Evolutionary conservation across 2,329 filamentous ascomycete species (phyloP), one percentile per base, ranked within the genome.

Genomic region (Coniella lustricola): DNA sequence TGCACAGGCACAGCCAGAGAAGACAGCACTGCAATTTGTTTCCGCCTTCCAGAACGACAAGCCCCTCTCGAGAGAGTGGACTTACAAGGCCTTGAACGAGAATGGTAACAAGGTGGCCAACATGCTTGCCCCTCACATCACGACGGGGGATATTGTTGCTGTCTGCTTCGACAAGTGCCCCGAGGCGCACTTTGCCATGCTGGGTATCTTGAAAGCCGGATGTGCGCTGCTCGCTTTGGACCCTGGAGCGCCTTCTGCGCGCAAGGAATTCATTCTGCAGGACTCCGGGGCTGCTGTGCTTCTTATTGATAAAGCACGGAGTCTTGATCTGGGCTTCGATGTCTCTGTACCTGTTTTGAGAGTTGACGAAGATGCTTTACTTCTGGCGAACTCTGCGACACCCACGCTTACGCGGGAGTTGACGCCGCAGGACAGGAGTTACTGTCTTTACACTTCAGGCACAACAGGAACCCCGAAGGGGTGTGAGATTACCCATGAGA

Each of bases 401-500:
- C 38, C 54, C 62, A 16, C 65, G 64, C 4, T 52, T 50, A 13
- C 60, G 70, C 25, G 56, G 50, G n/a, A 61, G 63, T 13, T 31
- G 55, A n/a, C 60, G 72, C 64, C 77, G 4, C 69, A 76, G 18
- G 77, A 83, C 55, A 80, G 81, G 0, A 89, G 84, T 56, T 95
- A 94, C 61, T 91, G 87, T 50, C 72, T 95, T 1, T 95, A 94
- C 63, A 95, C 89, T 0, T 91, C 86, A 3, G 88, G 89, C 3
- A 94, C 89, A 0, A 95, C 89, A 0, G 89, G 89, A 3, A 86
- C 81, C 0, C 89, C 90, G 0, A 95, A 95, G 58, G 89, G 89
- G 2, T 95, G 90, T 56, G 81, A 93, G 50, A 82, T 96, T 40
- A 94, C 86, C 0, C 90, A 96, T 59, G 82, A 89, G 44, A 96